Evolutionary conservation across 2,329 filamentous ascomycete genomes (phyloP).

Genomic region (Chaetomium sp.): DNA sequence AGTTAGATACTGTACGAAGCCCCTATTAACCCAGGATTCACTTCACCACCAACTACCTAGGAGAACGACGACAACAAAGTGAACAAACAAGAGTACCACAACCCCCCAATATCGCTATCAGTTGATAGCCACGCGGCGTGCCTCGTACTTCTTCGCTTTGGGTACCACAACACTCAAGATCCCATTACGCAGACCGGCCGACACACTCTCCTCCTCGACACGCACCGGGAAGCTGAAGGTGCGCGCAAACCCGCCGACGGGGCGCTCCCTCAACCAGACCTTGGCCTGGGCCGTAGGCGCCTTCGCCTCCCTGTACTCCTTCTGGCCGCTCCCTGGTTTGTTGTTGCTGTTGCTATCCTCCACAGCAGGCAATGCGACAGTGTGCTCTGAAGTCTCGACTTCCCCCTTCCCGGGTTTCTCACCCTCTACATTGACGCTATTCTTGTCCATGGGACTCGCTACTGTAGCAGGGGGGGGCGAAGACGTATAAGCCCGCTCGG

Average conservation of each 20-base stretch:
- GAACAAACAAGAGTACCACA: neutral
- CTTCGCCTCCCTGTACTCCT: neutral
- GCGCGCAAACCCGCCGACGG: constrained; percentile 60
- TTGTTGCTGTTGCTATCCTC: constrained; percentile 32
- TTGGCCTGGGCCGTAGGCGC: constrained; percentile 22
- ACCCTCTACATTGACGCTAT: too few species aligned
- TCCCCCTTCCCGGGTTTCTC: constrained; percentile 1
- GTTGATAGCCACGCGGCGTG: constrained; percentile 27
- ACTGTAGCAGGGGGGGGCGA: neutral
- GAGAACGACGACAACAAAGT: neutral
- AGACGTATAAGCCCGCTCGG: constrained; percentile 54
- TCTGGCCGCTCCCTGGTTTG: constrained; percentile 23
- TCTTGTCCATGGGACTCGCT: too few species aligned
- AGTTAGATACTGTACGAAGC: too few species aligned
- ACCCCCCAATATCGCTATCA: constrained; percentile 27
- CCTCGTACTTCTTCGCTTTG: constrained; percentile 56
- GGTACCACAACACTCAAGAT: constrained; percentile 59
- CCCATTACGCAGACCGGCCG: constrained; percentile 58
- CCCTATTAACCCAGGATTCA: too few species aligned
- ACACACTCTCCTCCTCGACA: constrained; percentile 56
- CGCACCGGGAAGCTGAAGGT: constrained; percentile 61
- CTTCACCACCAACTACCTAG: too few species aligned
- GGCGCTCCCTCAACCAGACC: constrained; percentile 67
- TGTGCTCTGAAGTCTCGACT: constrained; percentile 37
- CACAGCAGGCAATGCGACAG: constrained; percentile 24